Conservation (phyloP, 306 rosid genomes). For the Quillaja saponaria region DNA sequence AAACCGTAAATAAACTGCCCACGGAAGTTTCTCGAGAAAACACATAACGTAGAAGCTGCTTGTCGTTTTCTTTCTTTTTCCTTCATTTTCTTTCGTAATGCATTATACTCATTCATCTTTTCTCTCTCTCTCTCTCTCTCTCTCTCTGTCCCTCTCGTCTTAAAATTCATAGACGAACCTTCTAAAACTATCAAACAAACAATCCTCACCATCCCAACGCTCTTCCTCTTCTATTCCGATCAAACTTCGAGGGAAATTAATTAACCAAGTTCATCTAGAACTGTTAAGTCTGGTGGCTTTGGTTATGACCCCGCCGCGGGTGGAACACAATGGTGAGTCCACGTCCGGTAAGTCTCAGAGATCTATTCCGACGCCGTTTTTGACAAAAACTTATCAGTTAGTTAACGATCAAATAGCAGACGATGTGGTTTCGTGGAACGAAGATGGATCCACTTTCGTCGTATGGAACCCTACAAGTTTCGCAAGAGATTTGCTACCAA, state of each 20-base stretch:
- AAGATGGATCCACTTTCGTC: slow-evolving; percentile 86
- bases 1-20: slow-evolving; percentile 28
- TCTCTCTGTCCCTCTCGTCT: slow-evolving; percentile 8
- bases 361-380: slow-evolving; percentile 76
- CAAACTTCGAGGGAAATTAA: neutral
- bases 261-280: neutral
- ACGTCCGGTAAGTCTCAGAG: slow-evolving; percentile 44
- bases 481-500: slow-evolving; percentile 84
- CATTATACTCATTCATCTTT: slow-evolving; percentile 1
- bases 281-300: neutral
- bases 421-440: slow-evolving; percentile 86
- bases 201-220: neutral
- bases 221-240: neutral
- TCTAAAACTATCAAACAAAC: slow-evolving; percentile 59
- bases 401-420: slow-evolving; percentile 72
- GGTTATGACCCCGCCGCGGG: slow-evolving; percentile 52
- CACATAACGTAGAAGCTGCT: slow-evolving; percentile 56
- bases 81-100: neutral
- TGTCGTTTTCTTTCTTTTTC: slow-evolving; percentile 38
- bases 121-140: neutral
- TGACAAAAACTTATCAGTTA: slow-evolving; percentile 72
- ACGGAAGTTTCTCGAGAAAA: slow-evolving; percentile 68
- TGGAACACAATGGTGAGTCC: slow-evolving; percentile 42
- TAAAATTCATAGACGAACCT: slow-evolving; percentile 52
- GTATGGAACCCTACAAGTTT: slow-evolving; percentile 91